Conservation (phyloP, 208 protist species). For the Crithidia acanthocephali region DNA sequence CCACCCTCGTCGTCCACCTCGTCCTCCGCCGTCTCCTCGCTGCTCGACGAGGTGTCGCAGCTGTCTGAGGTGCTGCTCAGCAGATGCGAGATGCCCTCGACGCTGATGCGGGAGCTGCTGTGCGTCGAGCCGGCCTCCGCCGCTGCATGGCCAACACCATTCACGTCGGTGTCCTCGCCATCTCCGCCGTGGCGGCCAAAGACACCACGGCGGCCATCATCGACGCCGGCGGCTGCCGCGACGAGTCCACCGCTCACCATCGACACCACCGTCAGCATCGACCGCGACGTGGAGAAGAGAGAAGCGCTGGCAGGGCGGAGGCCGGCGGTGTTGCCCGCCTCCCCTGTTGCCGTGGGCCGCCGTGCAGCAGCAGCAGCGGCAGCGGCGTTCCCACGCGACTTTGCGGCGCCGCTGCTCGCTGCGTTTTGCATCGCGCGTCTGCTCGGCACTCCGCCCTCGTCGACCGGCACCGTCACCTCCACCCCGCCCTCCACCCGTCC, state of each 20-base stretch:
- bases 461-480: conserved; percentile 50
- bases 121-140: conserved; percentile 29
- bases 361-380: not conserved
- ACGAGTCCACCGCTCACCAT: conserved; percentile 11
- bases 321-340: not conserved
- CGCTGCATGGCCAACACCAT: not conserved
- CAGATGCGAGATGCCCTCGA: conserved; percentile 53
- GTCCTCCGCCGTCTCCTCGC: conserved; percentile 8
- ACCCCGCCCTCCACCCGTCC: conserved; percentile 58
- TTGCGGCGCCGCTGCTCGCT: not conserved
- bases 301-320: conserved; percentile 1
- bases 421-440: not conserved
- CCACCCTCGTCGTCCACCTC: conserved; percentile 13
- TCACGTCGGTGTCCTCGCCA: not conserved
- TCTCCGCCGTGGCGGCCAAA: not conserved
- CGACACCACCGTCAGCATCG: conserved; percentile 19
- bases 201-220: not conserved
- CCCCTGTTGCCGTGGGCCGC: conserved; percentile 2
- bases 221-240: not conserved
- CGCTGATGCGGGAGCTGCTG: conserved; percentile 61
- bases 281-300: conserved; percentile 16
- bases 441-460: conserved; percentile 62
- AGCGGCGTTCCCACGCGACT: not conserved
- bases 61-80: conserved; percentile 28
- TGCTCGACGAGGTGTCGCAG: conserved; percentile 14